Conservation (phyloP, 306 rosid species). For the Cucurbita ficifolia region DNA sequence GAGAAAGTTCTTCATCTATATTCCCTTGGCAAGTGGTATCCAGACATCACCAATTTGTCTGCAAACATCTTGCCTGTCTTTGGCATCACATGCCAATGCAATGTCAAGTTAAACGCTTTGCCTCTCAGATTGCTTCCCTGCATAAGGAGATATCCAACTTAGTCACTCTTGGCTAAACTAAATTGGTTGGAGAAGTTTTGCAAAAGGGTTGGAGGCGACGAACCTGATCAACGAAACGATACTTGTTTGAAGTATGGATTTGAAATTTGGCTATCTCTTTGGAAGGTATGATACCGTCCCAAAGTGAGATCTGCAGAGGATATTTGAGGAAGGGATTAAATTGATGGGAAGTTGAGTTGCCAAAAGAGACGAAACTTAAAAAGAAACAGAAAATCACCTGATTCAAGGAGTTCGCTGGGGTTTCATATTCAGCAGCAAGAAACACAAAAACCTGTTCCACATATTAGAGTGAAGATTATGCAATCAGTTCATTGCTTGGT, state of each 20-base stretch:
- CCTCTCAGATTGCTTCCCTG: constrained; percentile 86
- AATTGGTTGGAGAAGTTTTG: not conserved
- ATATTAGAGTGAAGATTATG: constrained; percentile 3
- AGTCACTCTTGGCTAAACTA: not conserved
- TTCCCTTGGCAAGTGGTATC: constrained; percentile 58
- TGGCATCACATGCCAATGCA: constrained; percentile 99
- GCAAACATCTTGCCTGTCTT: constrained; percentile 88
- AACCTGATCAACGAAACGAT: constrained; percentile 70
- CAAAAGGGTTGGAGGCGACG: not conserved
- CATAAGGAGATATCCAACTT: not conserved
- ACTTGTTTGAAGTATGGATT: constrained; percentile 76
- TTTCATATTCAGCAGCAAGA: constrained; percentile 75
- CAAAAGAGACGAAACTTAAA: not conserved
- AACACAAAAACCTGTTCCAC: constrained; percentile 59
- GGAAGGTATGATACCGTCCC: constrained; percentile 89
- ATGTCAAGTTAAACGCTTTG: constrained; percentile 69
- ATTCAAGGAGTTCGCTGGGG: constrained; percentile 51
- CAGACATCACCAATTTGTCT: constrained; percentile 59
- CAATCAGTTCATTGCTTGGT: too few species aligned
- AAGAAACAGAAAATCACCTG: constrained; percentile 29
- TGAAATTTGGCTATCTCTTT: constrained; percentile 68
- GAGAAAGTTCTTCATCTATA: constrained; percentile 41
- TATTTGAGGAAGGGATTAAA: constrained; percentile 3
- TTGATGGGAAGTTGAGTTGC: not conserved
- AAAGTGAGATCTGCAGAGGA: constrained; percentile 56